phyloP scores from a whole-genome alignment of 176 grass and related monocot genomes.

The Phragmites australis region DNA sequence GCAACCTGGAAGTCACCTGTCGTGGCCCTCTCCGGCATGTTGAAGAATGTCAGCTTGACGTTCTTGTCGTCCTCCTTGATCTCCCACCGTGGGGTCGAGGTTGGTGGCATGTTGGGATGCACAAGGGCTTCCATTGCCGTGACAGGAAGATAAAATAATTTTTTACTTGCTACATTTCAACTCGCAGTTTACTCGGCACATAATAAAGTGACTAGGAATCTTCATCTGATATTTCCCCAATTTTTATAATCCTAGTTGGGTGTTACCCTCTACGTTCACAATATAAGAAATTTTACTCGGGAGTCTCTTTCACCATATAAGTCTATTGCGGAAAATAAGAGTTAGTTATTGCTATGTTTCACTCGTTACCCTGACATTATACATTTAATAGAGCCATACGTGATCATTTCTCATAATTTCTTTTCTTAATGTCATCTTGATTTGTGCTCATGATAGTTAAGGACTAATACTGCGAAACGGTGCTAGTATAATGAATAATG shows the following conservation, averaged over 20 bases:
- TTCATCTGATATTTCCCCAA: too few species aligned
- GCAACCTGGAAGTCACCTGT: constrained; percentile 25
- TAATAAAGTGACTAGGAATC: too few species aligned
- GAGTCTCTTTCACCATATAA: too few species aligned
- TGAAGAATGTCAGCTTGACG: constrained; percentile 33
- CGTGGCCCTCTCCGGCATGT: constrained; percentile 34
- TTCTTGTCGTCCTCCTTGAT: constrained; percentile 39
- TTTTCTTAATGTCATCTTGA: too few species aligned
- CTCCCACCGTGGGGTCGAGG: constrained; percentile 25
- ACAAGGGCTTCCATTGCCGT: not conserved
- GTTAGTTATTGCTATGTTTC: too few species aligned
- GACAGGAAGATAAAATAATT: not conserved
- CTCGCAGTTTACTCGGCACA: too few species aligned
- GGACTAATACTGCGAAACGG: not conserved
- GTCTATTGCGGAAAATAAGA: too few species aligned
- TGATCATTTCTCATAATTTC: too few species aligned
- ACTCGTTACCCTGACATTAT: too few species aligned
- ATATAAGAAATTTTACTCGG: not conserved
- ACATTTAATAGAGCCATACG: too few species aligned
- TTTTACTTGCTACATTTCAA: not conserved
- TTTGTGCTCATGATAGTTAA: not conserved
- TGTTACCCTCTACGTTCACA: too few species aligned
- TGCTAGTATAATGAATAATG: not conserved
- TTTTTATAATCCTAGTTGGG: too few species aligned
- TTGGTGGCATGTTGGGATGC: not conserved